A percentile compares a stretch with the other conserved stretches of the same genome.
These are phyloP conservation scores for Avena sativa DNA, from an alignment of 176 grass and related monocot species.

Conservation along the genomic window DNA sequence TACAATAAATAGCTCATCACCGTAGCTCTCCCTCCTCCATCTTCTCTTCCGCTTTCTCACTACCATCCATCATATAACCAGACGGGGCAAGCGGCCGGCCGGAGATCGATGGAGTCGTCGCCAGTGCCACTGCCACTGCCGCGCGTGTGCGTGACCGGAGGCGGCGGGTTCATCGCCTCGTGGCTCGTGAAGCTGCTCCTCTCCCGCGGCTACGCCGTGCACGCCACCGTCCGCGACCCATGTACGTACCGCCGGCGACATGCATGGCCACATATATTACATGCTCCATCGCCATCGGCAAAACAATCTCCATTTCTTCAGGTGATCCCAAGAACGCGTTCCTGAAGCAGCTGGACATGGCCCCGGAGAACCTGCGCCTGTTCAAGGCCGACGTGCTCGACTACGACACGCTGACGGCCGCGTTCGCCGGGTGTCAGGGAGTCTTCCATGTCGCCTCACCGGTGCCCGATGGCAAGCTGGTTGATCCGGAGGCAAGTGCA, in stretches of 20 bases:
- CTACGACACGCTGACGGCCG: constrained; percentile 30
- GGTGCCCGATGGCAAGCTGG: constrained; percentile 27
- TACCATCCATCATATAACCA: too few species aligned
- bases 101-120: not conserved
- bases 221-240: constrained; percentile 27
- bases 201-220: not conserved
- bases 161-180: not conserved
- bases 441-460: constrained; percentile 67
- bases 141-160: constrained; percentile 49
- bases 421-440: constrained; percentile 51
- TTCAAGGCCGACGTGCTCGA: constrained; percentile 72
- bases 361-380: constrained; percentile 52
- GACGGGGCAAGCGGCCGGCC: too few species aligned
- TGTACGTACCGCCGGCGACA: not conserved
- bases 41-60: not conserved
- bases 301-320: not conserved
- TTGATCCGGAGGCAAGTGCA: constrained; percentile 48
- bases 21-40: not conserved
- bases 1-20: too few species aligned
- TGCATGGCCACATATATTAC: not conserved
- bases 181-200: not conserved
- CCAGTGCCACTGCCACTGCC: not conserved
- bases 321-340: constrained; percentile 54
- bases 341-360: constrained; percentile 48
- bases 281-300: not conserved